phyloP scores from a whole-genome alignment of 768 basidiomycete species.

The Hygrophorus russula region DNA sequence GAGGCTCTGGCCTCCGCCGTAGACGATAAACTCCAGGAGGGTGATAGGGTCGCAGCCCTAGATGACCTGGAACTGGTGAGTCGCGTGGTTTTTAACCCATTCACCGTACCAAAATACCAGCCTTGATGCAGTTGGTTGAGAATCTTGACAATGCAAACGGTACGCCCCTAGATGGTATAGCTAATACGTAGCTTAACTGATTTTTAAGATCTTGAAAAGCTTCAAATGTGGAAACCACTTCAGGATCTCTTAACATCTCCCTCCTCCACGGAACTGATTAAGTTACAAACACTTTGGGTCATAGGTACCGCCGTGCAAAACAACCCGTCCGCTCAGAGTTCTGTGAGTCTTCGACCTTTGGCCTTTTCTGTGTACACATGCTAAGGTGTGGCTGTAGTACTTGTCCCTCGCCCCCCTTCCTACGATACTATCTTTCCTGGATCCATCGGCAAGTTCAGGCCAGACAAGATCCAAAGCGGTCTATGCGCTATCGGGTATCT shows the following conservation, averaged over 20 bases:
- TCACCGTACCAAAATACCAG: background rate
- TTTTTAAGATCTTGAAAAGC: conserved; percentile 53
- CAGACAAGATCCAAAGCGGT: conserved; percentile 68
- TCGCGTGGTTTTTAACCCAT: background rate
- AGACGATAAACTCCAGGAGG: conserved; percentile 42
- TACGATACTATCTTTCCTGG: conserved; percentile 48
- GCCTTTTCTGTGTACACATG: background rate
- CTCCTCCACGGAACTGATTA: conserved; percentile 46
- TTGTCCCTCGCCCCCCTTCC: conserved; percentile 56
- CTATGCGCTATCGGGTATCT: conserved; percentile 66
- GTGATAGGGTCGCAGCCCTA: conserved; percentile 54
- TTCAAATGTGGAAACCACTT: conserved; percentile 73
- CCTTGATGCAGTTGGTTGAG: conserved; percentile 55
- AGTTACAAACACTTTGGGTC: conserved; percentile 69
- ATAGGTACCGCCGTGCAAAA: conserved; percentile 86
- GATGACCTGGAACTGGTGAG: conserved; percentile 84
- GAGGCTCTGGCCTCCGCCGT: conserved; percentile 58
- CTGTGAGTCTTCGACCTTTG: conserved; percentile 32
- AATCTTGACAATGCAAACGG: conserved; percentile 89
- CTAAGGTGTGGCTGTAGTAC: conserved; percentile 30
- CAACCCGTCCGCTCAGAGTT: conserved; percentile 73
- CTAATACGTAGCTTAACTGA: conserved; percentile 1
- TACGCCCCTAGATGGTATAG: conserved; percentile 14
- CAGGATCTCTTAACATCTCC: conserved; percentile 49
- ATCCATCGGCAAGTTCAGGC: conserved; percentile 36